Base-by-base conservation (phyloP, 352 stramenopile genomes). In the Bremia lactucae region DNA sequence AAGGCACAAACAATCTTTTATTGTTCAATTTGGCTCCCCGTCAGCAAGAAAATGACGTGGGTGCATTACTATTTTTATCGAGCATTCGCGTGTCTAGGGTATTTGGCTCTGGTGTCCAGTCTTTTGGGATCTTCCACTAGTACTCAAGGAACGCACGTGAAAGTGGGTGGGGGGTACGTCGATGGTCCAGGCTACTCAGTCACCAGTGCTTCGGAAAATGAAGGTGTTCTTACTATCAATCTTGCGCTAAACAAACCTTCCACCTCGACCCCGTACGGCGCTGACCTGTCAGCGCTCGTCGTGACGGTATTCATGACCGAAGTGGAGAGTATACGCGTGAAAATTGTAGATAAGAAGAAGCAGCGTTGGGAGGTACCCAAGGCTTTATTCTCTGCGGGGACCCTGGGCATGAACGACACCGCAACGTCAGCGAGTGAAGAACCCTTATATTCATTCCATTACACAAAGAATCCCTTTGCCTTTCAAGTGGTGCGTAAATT, bases 321-420 rank as follows among this genome's bases (percentile, higher is more conserved):
- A 24, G 52, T 31, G 16, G 64, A 75, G 41, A 62, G 36, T n/a
- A 51, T 79, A 7, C 67, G 61, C 6, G 52, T 75, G 41, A 75
- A 75, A 47, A 79, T 75, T 47, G 53, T 52, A 4, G 67, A 75
- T 51, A 73, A 73, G 55, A 71, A 61, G 40, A 52, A 14, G 28
- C 58, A 69, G 23, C 67, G 67, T 6, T 79, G 67, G 67, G 63
- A 79, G 29, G 64, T 79, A 9, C 63, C 67, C 1, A 45, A 14
- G 23, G 56, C 34, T 10, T 36, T 79, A 10, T 74, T 65, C 36
- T 40, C 63, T 8, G 44, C 65, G 25, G 63, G 55, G 18, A 50
- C 48, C 0, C 52, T 69, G 0, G 39, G 61, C 15, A 20, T 16
- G 4, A 31, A 55, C 13, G 36, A n/a, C 9, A 42, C 48, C 7